A percentile compares a stretch with the other conserved stretches of the same genome.
Conservation (phyloP, 306 rosid genomes). For the Hippophae gyantsensis region DNA sequence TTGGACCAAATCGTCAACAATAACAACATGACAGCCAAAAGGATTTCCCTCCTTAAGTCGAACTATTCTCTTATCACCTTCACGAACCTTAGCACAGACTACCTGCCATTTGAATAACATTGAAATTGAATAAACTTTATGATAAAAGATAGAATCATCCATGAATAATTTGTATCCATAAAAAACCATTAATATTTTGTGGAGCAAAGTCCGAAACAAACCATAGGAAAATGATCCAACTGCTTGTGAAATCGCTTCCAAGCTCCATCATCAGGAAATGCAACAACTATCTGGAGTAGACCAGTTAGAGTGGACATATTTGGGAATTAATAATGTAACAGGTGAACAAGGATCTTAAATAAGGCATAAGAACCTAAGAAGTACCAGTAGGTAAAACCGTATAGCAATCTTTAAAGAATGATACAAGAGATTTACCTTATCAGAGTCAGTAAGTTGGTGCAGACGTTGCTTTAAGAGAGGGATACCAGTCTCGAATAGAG, state of each 20-base stretch:
- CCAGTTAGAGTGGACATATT: slow-evolving; percentile 7
- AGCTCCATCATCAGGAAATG: slow-evolving; percentile 98
- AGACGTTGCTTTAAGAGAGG: slow-evolving; percentile 84
- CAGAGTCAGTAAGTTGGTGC: slow-evolving; percentile 69
- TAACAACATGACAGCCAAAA: slow-evolving; percentile 77
- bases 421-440: slow-evolving; percentile 37
- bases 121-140: not conserved
- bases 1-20: slow-evolving; percentile 96
- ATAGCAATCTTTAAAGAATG: not conserved
- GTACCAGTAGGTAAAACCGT: not conserved
- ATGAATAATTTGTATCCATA: not conserved
- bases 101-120: slow-evolving; percentile 41
- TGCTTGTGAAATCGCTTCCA: slow-evolving; percentile 97
- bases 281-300: slow-evolving; percentile 65
- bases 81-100: slow-evolving; percentile 87
- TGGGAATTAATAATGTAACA: not conserved
- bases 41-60: slow-evolving; percentile 90
- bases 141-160: slow-evolving; percentile 1
- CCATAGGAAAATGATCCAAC: slow-evolving; percentile 66
- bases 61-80: slow-evolving; percentile 89
- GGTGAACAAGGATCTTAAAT: slow-evolving; percentile 4
- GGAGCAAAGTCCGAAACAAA: slow-evolving; percentile 22
- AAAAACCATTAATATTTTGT: not conserved
- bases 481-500: slow-evolving; percentile 93
- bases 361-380: not conserved